Percentiles rank a stretch among this genome's conserved stretches.
phyloP scores from a whole-genome alignment of 768 basidiomycete genomes.

The Lanmaoa pseudosensibilis region DNA sequence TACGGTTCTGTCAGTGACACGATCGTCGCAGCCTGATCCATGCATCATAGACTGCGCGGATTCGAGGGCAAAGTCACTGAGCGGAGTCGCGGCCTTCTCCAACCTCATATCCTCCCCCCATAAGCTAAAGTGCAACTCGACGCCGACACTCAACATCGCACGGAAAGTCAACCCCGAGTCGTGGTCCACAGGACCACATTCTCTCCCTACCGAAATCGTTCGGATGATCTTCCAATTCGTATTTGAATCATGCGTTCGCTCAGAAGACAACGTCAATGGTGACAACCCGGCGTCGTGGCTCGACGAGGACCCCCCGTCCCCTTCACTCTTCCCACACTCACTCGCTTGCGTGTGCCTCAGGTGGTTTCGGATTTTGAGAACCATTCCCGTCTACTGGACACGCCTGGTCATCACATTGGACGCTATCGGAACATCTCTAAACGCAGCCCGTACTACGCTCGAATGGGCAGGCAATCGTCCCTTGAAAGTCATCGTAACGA shows the following conservation, averaged over 20 bases:
- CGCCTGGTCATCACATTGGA: constrained; percentile 7
- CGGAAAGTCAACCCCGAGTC: neutral
- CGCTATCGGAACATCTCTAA: neutral
- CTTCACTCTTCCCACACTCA: constrained; percentile 14
- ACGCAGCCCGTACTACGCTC: neutral
- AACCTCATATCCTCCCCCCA: constrained; percentile 1
- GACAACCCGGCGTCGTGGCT: neutral
- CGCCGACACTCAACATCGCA: neutral
- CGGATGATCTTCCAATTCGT: constrained; percentile 9
- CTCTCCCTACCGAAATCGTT: constrained; percentile 12
- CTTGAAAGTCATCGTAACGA: constrained; percentile 9
- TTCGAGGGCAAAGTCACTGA: neutral
- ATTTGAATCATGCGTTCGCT: constrained; percentile 3
- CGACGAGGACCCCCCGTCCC: constrained; percentile 2
- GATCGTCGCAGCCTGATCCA: neutral
- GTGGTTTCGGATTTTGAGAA: constrained; percentile 7
- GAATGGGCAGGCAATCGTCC: constrained; percentile 1
- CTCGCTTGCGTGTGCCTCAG: constrained; percentile 7
- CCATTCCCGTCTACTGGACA: constrained; percentile 9
- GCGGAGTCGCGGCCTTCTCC: constrained; percentile 8
- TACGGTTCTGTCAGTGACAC: neutral
- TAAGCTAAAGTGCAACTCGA: too few relatives aligned
- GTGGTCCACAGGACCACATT: neutral
- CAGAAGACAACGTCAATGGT: neutral
- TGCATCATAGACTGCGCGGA: neutral